Conservation (phyloP, 1,139 yeast species). For the Sugiyamaella grinbergsii region DNA sequence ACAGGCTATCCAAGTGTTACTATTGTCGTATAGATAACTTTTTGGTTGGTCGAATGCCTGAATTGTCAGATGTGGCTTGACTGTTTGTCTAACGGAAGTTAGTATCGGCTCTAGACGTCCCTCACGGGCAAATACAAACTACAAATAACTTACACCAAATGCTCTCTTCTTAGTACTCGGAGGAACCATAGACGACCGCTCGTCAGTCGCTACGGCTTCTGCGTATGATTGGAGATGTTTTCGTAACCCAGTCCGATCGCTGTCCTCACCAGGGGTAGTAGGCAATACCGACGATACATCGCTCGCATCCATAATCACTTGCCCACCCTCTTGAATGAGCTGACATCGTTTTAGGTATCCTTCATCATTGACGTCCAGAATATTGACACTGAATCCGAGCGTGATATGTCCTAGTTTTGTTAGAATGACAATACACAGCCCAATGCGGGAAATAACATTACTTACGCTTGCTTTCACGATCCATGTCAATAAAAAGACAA, state of each 20-base stretch:
- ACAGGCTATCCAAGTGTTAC: too few relatives aligned
- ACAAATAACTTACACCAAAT: constrained; percentile 16
- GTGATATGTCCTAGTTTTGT: constrained; percentile 7
- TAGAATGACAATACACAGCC: not conserved
- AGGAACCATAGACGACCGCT: not conserved
- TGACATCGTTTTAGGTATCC: constrained; percentile 12
- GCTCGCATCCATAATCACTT: constrained; percentile 3
- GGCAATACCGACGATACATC: not conserved
- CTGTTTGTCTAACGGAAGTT: constrained; percentile 1
- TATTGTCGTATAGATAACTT: constrained; percentile 14
- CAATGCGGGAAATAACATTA: constrained; percentile 5
- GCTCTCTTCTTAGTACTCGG: constrained; percentile 10
- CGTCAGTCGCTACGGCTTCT: not conserved
- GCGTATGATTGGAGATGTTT: constrained; percentile 15
- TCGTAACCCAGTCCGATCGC: not conserved
- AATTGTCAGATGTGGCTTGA: not conserved
- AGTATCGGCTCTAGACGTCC: not conserved
- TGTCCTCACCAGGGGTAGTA: constrained; percentile 5
- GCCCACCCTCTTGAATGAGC: constrained; percentile 22
- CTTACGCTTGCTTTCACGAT: constrained; percentile 9
- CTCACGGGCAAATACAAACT: too few relatives aligned
- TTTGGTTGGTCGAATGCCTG: constrained; percentile 11
- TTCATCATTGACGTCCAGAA: constrained; percentile 6
- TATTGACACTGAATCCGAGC: constrained; percentile 13
- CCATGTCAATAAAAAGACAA: constrained; percentile 63